phyloP scores from a whole-genome alignment of 2,329 filamentous ascomycete species.

The Trematosphaeria pertusa region DNA sequence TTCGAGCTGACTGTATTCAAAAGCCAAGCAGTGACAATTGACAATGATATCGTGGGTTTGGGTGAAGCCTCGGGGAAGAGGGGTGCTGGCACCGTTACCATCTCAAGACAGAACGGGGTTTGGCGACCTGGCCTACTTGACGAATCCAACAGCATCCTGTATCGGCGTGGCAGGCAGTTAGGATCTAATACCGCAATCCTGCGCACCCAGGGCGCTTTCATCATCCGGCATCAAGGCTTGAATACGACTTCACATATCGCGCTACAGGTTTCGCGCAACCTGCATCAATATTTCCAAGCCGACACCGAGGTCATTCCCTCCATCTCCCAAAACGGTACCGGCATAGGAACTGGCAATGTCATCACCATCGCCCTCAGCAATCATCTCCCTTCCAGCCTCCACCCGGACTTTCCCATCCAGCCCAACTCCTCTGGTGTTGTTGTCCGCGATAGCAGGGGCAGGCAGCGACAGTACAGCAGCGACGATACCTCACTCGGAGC shows the following conservation, averaged over 20 bases:
- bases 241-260: slow-evolving; percentile 49
- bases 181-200: slow-evolving; percentile 63
- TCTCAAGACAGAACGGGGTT: slow-evolving; percentile 3
- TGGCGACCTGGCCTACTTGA: slow-evolving; percentile 12
- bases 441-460: slow-evolving; percentile 30
- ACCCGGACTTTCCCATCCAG: slow-evolving; percentile 41
- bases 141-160: slow-evolving; percentile 18
- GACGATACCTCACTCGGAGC: slow-evolving; percentile 53
- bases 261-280: slow-evolving; percentile 63
- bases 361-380: slow-evolving; percentile 49
- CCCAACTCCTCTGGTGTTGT: slow-evolving; percentile 22
- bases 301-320: slow-evolving; percentile 53
- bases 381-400: slow-evolving; percentile 23
- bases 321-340: neutral
- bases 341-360: slow-evolving; percentile 51
- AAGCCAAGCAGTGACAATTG: slow-evolving; percentile 20
- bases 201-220: slow-evolving; percentile 54
- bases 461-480: slow-evolving; percentile 29
- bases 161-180: slow-evolving; percentile 57
- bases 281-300: slow-evolving; percentile 65
- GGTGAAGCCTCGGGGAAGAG: neutral
- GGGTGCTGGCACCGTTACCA: neutral
- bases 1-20: slow-evolving; percentile 30
- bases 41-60: slow-evolving; percentile 30
- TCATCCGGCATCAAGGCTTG: slow-evolving; percentile 47